A percentile compares a stretch with the other conserved stretches of the same genome.
These are phyloP conservation scores for Desmodesmus armatus DNA, from an alignment of 139 green algal species.

Conservation along the genomic window DNA sequence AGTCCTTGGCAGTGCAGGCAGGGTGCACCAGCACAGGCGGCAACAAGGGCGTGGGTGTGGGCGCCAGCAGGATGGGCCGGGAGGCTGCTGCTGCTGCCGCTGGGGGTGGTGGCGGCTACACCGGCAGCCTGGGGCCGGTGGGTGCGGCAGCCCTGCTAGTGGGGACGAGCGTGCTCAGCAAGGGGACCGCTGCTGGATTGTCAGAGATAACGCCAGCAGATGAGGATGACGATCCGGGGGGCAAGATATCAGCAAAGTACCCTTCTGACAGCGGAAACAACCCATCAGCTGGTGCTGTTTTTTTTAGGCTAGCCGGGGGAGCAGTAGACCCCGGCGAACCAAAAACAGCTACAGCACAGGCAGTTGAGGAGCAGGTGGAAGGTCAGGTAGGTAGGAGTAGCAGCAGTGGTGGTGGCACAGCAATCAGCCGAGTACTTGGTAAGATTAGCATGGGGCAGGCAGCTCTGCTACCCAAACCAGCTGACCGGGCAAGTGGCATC, in stretches of 20 bases:
- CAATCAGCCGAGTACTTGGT: no score
- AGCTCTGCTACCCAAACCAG: no score
- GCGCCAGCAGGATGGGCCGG: constrained; percentile 22
- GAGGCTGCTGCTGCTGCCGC: constrained; percentile 21
- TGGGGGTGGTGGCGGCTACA: no score
- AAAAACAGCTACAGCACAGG: no score
- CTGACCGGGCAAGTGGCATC: no score
- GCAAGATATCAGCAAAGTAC: background rate
- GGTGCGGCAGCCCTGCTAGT: no score
- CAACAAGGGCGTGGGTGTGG: background rate
- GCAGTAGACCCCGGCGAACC: no score
- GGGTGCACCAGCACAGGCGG: background rate
- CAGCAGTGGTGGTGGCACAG: constrained; percentile 7
- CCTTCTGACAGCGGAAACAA: background rate
- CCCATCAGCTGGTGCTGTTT: background rate
- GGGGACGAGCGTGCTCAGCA: no score
- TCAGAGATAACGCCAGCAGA: constrained; percentile 4
- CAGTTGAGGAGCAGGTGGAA: no score
- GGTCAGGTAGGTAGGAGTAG: no score
- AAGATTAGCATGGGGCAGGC: no score
- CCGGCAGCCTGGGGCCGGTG: no score
- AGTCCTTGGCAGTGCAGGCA: background rate
- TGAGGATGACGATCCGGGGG: background rate
- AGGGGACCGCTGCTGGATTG: background rate
- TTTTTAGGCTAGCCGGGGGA: background rate